Conservation (phyloP, 495 filamentous ascomycete species). For the Tuber melanosporum region DNA sequence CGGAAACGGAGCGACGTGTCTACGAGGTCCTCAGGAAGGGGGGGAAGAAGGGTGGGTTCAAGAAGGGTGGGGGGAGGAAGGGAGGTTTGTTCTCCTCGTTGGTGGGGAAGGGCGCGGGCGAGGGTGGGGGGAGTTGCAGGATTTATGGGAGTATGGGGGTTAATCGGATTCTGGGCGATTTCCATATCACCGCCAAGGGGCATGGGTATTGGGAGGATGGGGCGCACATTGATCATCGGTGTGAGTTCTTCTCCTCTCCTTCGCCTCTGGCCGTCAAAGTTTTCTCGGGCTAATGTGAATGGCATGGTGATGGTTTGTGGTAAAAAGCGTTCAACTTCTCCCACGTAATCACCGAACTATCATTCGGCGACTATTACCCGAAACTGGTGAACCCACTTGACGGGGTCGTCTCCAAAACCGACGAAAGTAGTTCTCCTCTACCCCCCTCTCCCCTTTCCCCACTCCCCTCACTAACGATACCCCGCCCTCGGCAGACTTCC, state of each 20-base stretch:
- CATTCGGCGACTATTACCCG: slow-evolving; percentile 92
- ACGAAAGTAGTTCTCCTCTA: slow-evolving; percentile 12
- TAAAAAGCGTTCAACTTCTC: slow-evolving; percentile 83
- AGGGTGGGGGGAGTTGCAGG: slow-evolving; percentile 59
- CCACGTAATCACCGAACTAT: slow-evolving; percentile 92
- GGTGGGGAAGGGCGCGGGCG: slow-evolving; percentile 40
- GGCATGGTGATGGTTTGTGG: background rate
- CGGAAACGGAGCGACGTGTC: slow-evolving; percentile 61
- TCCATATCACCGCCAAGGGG: slow-evolving; percentile 92
- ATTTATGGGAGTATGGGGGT: slow-evolving; percentile 84
- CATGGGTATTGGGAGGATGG: slow-evolving; percentile 82
- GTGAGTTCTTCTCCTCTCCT: slow-evolving; percentile 49
- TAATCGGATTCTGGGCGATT: slow-evolving; percentile 96
- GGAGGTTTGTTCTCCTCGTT: background rate
- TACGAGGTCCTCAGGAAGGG: slow-evolving; percentile 63
- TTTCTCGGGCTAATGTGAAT: background rate
- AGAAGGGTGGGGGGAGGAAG: slow-evolving; percentile 61
- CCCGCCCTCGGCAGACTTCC: slow-evolving; percentile 58
- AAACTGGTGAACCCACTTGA: slow-evolving; percentile 91
- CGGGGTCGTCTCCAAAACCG: slow-evolving; percentile 71
- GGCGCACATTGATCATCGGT: slow-evolving; percentile 73
- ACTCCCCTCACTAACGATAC: background rate
- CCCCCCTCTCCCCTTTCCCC: background rate
- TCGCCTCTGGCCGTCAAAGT: background rate
- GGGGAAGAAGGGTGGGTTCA: slow-evolving; percentile 54